Conservation (phyloP, 352 stramenopile species). For the Phytophthora idaei region DNA sequence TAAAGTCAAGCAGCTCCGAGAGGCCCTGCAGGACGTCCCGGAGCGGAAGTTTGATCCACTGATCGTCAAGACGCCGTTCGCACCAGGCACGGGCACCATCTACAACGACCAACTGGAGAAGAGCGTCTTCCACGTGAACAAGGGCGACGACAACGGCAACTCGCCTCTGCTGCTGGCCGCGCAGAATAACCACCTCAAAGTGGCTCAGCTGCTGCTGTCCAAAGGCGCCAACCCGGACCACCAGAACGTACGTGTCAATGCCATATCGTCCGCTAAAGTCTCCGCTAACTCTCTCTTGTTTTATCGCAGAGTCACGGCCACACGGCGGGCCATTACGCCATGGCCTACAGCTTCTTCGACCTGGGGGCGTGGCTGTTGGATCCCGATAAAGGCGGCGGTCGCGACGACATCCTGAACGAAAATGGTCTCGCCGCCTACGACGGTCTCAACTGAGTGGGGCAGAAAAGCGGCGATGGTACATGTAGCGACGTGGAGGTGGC, state of each 20-base stretch:
- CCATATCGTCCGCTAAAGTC: slow-evolving; percentile 5
- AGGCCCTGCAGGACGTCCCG: slow-evolving; percentile 80
- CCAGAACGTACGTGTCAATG: slow-evolving; percentile 69
- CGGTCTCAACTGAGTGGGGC: slow-evolving; percentile 55
- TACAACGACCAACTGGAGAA: slow-evolving; percentile 93
- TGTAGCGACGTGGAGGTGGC: slow-evolving; percentile 26
- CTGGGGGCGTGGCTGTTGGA: slow-evolving; percentile 91
- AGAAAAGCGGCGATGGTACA: slow-evolving; percentile 15
- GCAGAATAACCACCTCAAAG: slow-evolving; percentile 90
- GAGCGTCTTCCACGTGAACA: slow-evolving; percentile 89
- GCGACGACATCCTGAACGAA: slow-evolving; percentile 90
- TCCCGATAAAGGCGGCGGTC: slow-evolving; percentile 80
- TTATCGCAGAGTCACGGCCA: slow-evolving; percentile 77
- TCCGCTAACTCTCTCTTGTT: slow-evolving; percentile 8
- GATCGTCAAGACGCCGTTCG: slow-evolving; percentile 72
- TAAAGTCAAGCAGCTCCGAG: slow-evolving; percentile 90
- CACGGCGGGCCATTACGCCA: slow-evolving; percentile 93
- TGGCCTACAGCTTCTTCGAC: slow-evolving; percentile 93
- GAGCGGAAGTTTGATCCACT: slow-evolving; percentile 88
- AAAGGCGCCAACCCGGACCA: slow-evolving; percentile 93
- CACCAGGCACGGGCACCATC: slow-evolving; percentile 85
- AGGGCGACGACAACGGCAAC: slow-evolving; percentile 91
- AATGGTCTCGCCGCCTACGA: slow-evolving; percentile 93
- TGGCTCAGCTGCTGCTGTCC: slow-evolving; percentile 89
- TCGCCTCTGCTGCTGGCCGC: slow-evolving; percentile 85